Percentiles rank a stretch among this genome's conserved stretches.
phyloP scores from a whole-genome alignment of 2,329 filamentous ascomycete species.

The Colletotrichum lindemuthianum region DNA sequence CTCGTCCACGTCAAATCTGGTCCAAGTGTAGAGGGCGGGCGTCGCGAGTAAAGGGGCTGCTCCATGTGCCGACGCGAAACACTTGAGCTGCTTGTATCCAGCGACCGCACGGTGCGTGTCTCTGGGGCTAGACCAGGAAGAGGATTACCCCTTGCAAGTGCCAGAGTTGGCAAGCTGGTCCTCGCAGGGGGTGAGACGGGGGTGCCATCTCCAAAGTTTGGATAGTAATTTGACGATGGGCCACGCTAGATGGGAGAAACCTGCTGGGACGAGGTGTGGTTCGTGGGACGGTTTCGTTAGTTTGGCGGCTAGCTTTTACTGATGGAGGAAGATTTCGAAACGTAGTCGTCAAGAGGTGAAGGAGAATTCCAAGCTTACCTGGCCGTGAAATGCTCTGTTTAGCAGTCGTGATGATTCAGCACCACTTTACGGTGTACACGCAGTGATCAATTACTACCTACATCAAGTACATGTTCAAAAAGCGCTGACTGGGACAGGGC shows the following conservation, averaged over 20 bases:
- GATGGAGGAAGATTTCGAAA: slow-evolving; percentile 5
- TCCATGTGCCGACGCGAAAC: slow-evolving; percentile 11
- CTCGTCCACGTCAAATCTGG: slow-evolving; percentile 1
- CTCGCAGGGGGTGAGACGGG: slow-evolving; percentile 27
- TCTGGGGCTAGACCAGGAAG: neutral
- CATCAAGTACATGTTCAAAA: no score
- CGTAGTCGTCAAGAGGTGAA: neutral
- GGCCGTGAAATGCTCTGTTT: no score
- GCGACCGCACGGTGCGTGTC: neutral
- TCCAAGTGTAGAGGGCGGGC: slow-evolving; percentile 11
- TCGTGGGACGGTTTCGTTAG: slow-evolving; percentile 9
- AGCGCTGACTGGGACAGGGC: no score
- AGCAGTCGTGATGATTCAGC: no score
- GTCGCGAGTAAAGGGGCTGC: slow-evolving; percentile 23
- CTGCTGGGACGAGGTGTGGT: slow-evolving; percentile 5
- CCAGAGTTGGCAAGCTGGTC: slow-evolving; percentile 19
- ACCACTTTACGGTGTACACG: no score
- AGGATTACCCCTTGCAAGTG: slow-evolving; percentile 11
- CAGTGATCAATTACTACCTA: no score
- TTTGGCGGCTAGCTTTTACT: slow-evolving; percentile 17
- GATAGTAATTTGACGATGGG: slow-evolving; percentile 30
- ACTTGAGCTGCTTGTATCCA: slow-evolving; percentile 25
- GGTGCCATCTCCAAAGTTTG: slow-evolving; percentile 29
- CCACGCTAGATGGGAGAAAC: slow-evolving; percentile 27
- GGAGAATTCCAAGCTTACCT: neutral